These are phyloP conservation scores for Ophiostoma sp. DNA, from an alignment of 2,329 filamentous ascomycete species.

Conservation along the genomic window DNA sequence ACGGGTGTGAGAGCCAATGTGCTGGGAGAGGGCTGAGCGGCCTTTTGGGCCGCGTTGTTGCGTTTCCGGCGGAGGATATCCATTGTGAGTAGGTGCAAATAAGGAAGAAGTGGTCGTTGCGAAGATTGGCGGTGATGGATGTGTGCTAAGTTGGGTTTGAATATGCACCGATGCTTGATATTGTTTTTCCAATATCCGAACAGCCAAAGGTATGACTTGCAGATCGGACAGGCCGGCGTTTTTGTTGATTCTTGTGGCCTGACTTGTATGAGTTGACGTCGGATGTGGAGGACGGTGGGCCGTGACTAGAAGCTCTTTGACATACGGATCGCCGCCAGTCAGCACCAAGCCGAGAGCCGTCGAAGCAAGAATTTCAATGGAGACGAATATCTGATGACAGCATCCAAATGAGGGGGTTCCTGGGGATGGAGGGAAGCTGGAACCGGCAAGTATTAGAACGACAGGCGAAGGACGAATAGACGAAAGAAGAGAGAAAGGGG, in stretches of 20 bases:
- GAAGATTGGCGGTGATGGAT: neutral
- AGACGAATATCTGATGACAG: neutral
- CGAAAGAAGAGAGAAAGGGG: neutral
- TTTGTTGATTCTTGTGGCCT: neutral
- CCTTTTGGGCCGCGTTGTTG: constrained; percentile 11
- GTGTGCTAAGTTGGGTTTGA: neutral
- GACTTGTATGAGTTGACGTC: constrained; percentile 8
- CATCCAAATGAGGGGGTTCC: neutral
- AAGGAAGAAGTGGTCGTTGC: neutral
- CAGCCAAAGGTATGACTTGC: neutral
- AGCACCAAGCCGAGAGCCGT: constrained; percentile 16
- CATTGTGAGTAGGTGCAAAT: constrained; percentile 15
- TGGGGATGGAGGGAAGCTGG: neutral
- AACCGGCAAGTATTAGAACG: too few species aligned
- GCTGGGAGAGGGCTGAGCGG: constrained; percentile 15
- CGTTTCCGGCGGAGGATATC: constrained; percentile 24
- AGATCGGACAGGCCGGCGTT: constrained; percentile 1
- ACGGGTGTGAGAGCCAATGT: constrained; percentile 14
- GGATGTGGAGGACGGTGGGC: constrained; percentile 16
- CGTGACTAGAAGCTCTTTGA: constrained; percentile 16
- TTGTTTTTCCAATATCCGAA: too few species aligned
- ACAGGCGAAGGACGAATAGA: neutral
- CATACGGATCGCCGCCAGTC: constrained; percentile 19
- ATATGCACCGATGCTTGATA: neutral
- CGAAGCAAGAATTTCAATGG: constrained; percentile 13